Evolutionary conservation across 345 rosid species (phyloP), one percentile per base, ranked within the genome.

Genomic region (Nasturtium officinale): DNA sequence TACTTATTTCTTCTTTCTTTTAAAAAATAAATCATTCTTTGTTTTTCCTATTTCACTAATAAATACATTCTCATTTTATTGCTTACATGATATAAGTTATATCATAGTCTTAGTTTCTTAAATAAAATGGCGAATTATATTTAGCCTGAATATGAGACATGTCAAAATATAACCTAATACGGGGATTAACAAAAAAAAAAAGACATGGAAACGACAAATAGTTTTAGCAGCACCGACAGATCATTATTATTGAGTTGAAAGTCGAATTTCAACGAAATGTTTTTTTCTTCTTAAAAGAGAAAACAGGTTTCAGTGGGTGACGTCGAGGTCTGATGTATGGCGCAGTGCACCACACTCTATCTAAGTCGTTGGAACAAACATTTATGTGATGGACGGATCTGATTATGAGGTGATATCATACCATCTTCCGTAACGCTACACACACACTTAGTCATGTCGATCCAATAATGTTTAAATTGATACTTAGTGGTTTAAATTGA

Each of bases 361-460:
- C 48, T 71, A 60, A 16, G 75, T 60, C 67, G 67, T 50, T 61
- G 61, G 75, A 71, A 12, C 68, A 47, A 72, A 38, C 61, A 62
- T 18, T 35, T 51, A 47, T 47, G 37, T 46, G 35, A 45, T 46
- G 46, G 25, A 23, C 25, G 46, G 25, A 23, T 2, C 25, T 23
- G 25, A 23, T 23, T 1, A 2, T 45, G 56, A 57, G 21, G 12
- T 70, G 57, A 21, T n/a, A 10, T 58, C 46, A 21, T n/a, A 10
- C 46, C 46, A n/a, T 59, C 66, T 21, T 46, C 10, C 50, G 32
- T 42, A 56, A 57, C 57, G 28, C 53, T 23, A 67, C 70, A 53
- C 17, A 61, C 52, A n/a, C 5, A 65, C 10, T 38, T 40, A 52
- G 7, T 18, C 6, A 25, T 16, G 46, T 42, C 7, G 17, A 42